Base-by-base conservation (phyloP, 1,284 basidiomycete genomes). In the Dichomitus squalens region DNA sequence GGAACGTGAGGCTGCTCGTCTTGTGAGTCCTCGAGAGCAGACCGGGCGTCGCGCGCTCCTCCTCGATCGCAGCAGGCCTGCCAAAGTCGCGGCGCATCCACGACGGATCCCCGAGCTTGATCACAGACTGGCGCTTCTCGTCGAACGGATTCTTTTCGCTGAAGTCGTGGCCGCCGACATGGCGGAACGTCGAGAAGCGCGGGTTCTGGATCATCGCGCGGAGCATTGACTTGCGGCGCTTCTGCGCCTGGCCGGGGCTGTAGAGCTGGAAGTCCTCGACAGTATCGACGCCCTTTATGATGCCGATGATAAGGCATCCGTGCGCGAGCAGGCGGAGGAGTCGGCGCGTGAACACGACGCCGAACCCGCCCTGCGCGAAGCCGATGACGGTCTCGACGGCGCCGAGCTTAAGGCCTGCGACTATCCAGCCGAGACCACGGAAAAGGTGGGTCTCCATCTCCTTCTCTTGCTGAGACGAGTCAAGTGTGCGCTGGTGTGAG, bases 351-450 rank as follows among this genome's bases (percentile, higher is more conserved):
- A 91, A 64, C 1, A 76, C 73, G 9, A 79, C 62, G 0, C 76
- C 78, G 65, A 89, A 90, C 4, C 75, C 75, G 29, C 75, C 76
- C 7, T 72, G 69, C 1, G 79, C 79, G 63, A 90, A 90, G 0
- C 88, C 90, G n/a, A 86, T 65, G 7, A 84, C 68, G 3, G 80
- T 83, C 70, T 92, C 90, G 41, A 86, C 69, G 2, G 80, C 80
- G 6, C 87, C 87, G 14, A 90, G 66, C 64, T 83, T 80, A 52
- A 88, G 68, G 2, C 82, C 88, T 0, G 68, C 72, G 16, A 79
- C 75, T 31, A 90, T 77, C 88, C 87, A 91, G 7, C 75, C 81
- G 11, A 82, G 79, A 7, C 90, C 89, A 55, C 76, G 79, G 63
- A 86, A 74, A 20, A 82, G 70, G 59, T 84, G 79, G 2, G 75